Evolutionary conservation across 2,329 filamentous ascomycete genomes (phyloP).

Genomic region (Phialocephala subalpina): DNA sequence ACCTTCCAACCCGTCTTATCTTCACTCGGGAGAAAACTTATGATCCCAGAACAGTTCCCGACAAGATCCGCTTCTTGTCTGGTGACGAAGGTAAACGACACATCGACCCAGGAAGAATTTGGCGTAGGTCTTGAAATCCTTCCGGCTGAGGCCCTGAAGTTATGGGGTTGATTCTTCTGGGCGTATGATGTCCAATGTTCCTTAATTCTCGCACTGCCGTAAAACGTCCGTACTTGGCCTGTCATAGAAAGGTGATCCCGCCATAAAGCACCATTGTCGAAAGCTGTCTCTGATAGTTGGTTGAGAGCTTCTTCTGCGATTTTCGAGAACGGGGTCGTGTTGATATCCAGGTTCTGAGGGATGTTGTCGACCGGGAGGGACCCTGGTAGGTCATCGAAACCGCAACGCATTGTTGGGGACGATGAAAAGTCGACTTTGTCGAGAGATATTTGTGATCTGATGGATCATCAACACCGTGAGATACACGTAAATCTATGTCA

Average conservation of each 20-base stretch:
- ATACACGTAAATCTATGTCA: too few relatives aligned
- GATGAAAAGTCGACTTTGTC: too few relatives aligned
- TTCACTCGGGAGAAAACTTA: slow-evolving; percentile 12
- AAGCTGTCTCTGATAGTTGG: not conserved
- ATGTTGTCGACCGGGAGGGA: not conserved
- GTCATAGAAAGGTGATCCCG: slow-evolving; percentile 7
- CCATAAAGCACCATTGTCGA: slow-evolving; percentile 11
- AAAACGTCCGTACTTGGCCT: slow-evolving; percentile 9
- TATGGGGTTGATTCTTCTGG: slow-evolving; percentile 2
- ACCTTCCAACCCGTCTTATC: slow-evolving; percentile 14
- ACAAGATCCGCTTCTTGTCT: slow-evolving; percentile 10
- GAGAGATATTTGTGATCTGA: too few relatives aligned
- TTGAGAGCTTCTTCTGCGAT: slow-evolving; percentile 10
- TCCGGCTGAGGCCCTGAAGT: slow-evolving; percentile 5
- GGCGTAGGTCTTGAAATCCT: slow-evolving; percentile 5
- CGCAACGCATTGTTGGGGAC: slow-evolving; percentile 1
- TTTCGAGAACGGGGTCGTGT: not conserved
- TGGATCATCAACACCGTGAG: too few relatives aligned
- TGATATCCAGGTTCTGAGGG: slow-evolving; percentile 2
- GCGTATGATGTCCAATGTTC: slow-evolving; percentile 10
- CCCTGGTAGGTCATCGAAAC: slow-evolving; percentile 15
- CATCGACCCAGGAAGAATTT: slow-evolving; percentile 17
- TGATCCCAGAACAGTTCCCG: slow-evolving; percentile 19
- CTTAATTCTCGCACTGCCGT: slow-evolving; percentile 8
- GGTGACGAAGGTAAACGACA: slow-evolving; percentile 17